Percentiles rank a stretch among this genome's conserved stretches.
These are phyloP conservation scores for Chaetomiaceae sp. DNA, from an alignment of 2,329 filamentous ascomycete species.

Conservation along the genomic window DNA sequence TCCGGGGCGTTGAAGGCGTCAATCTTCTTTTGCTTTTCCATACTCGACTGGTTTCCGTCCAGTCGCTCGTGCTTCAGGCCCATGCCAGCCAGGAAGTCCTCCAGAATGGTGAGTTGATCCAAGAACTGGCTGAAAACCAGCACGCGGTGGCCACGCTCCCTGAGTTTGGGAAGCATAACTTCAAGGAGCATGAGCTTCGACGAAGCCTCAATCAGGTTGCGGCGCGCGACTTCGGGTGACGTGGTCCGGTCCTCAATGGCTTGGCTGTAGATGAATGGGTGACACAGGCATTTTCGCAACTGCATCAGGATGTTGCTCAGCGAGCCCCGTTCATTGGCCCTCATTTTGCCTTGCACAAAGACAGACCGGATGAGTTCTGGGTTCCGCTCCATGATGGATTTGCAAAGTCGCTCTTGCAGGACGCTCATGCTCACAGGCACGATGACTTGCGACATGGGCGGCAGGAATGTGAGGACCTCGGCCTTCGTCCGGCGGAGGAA, in stretches of 20 bases:
- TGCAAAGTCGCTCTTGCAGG: slow-evolving; percentile 89
- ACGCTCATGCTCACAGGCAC: slow-evolving; percentile 92
- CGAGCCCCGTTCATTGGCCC: slow-evolving; percentile 66
- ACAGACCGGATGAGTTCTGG: slow-evolving; percentile 83
- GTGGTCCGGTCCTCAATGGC: slow-evolving; percentile 79
- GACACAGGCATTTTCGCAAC: slow-evolving; percentile 86
- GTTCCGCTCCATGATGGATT: slow-evolving; percentile 87
- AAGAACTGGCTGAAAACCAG: slow-evolving; percentile 96
- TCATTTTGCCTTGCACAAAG: slow-evolving; percentile 63
- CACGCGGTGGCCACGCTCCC: slow-evolving; percentile 79
- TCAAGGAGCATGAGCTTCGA: slow-evolving; percentile 81
- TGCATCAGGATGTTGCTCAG: slow-evolving; percentile 95
- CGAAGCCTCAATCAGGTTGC: slow-evolving; percentile 85
- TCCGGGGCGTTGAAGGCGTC: slow-evolving; percentile 85
- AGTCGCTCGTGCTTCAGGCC: slow-evolving; percentile 70
- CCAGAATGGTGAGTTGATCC: slow-evolving; percentile 77
- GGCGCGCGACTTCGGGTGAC: slow-evolving; percentile 56
- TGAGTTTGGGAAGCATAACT: slow-evolving; percentile 79
- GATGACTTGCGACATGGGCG: slow-evolving; percentile 91
- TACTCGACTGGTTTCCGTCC: slow-evolving; percentile 72
- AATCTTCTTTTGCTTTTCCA: slow-evolving; percentile 91
- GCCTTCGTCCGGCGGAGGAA: slow-evolving; percentile 75
- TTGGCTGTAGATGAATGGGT: slow-evolving; percentile 89
- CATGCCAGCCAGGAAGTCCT: slow-evolving; percentile 81
- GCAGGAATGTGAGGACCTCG: slow-evolving; percentile 84